These are phyloP conservation scores for Millerozyma acaciae DNA, from an alignment of 805 yeast genomes.

Conservation along the genomic window DNA sequence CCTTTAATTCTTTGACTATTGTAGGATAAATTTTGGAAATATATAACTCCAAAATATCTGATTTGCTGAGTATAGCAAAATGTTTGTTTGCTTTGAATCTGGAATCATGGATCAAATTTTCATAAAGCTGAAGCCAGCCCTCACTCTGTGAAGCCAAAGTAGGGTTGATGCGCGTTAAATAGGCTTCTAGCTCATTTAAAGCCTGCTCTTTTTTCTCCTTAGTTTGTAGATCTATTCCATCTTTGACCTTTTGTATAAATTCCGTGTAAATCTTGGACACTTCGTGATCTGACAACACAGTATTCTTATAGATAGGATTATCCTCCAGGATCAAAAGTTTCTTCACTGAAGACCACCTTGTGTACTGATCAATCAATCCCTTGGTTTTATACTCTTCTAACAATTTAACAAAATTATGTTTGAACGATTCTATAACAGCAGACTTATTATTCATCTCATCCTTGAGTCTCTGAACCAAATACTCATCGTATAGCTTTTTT, in stretches of 20 bases:
- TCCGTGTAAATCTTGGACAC: constrained; percentile 53
- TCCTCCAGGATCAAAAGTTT: constrained; percentile 49
- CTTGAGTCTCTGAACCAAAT: constrained; percentile 38
- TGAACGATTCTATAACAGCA: constrained; percentile 52
- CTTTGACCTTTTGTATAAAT: constrained; percentile 41
- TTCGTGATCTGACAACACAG: constrained; percentile 55
- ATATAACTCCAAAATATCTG: constrained; percentile 59
- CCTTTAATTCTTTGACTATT: constrained; percentile 16
- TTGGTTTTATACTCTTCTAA: constrained; percentile 30
- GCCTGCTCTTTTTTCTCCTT: constrained; percentile 43
- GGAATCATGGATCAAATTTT: constrained; percentile 38
- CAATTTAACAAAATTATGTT: constrained; percentile 48
- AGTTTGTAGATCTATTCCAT: constrained; percentile 20
- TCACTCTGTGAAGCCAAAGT: constrained; percentile 20
- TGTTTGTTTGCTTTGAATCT: constrained; percentile 59
- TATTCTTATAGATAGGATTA: constrained; percentile 60
- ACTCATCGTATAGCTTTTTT: constrained; percentile 61
- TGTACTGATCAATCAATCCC: constrained; percentile 46
- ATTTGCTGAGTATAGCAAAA: constrained; percentile 46
- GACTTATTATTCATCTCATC: constrained; percentile 52
- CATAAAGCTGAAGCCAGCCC: constrained; percentile 38
- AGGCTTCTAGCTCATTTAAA: constrained; percentile 46
- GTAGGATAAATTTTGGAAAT: constrained; percentile 33
- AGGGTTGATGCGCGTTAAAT: constrained; percentile 39
- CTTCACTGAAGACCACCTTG: constrained; percentile 63